Base-by-base conservation (phyloP, 202 grass and related monocot species). In the Musa balbisiana region DNA sequence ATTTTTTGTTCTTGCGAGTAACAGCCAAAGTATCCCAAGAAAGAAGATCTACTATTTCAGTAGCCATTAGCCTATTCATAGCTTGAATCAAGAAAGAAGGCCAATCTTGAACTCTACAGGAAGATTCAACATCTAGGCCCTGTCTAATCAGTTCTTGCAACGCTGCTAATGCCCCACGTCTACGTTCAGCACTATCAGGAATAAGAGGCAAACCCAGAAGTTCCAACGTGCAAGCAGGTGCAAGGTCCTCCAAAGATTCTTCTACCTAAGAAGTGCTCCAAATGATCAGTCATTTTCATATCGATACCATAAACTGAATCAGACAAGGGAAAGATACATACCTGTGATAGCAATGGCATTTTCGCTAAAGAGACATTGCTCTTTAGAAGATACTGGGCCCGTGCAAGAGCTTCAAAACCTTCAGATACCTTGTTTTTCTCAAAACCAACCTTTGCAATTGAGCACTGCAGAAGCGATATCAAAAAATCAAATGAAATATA, bases 221-320 rank as follows among this genome's bases (percentile, higher is more conserved):
- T 78, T 94, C 89, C 49, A 94, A 53, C 59, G 95, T 92, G 85
- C 95, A 99, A 92, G 91, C 89, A 83, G 95, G 95, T 64, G 95
- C 95, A 69, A 99, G 86, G 64, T 99, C 95, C 79, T 99, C 95
- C 73, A 99, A 89, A 77, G 95, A 94, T 83, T 99, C 91, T 90
- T 99, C 95, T 68, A 99, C 88, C 95, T 99, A 73, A 64, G 72
- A 87, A 52, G 54, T 77, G 2, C 22, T 22, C 22, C 43, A 73
- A 50, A 51, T 26, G 64, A 59, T 70, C 15, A 71, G 4, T 50
- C 51, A 65, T 77, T 77, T 43, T 66, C 17, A 71, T 55, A 50
- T 22, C 2, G 53, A 55, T 29, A 55, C 14, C 11, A 82, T 69
- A 17, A 19, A 62, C 49, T 72, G 51, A 60, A 78, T 33, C 54